Evolutionary conservation across 75 land plant genomes (phyloP).

Genomic region (Selaginella moellendorffii): DNA sequence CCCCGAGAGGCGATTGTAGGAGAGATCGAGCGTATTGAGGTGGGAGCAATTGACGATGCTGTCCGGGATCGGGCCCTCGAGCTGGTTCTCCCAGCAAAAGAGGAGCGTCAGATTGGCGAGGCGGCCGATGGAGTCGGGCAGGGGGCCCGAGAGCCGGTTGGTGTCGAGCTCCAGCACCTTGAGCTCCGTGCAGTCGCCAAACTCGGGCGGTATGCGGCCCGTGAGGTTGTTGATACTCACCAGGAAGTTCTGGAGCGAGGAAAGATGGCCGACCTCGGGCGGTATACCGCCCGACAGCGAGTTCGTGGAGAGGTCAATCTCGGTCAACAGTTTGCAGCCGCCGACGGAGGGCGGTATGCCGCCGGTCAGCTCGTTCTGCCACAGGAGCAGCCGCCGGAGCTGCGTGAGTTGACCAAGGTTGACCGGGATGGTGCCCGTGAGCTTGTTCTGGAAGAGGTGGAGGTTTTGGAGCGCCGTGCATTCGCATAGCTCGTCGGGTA

Average conservation of each 20-base stretch:
- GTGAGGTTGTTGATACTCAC: neutral
- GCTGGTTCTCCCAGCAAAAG: neutral
- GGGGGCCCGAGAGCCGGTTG: constrained; percentile 24
- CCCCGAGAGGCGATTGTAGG: neutral
- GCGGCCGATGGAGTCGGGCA: neutral
- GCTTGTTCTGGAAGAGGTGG: constrained; percentile 60
- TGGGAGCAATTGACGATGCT: neutral
- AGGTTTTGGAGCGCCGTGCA: constrained; percentile 41
- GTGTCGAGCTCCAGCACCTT: constrained; percentile 61
- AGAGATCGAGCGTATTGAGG: neutral
- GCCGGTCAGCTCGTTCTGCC: neutral
- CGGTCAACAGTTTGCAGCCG: neutral
- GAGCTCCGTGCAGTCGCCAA: constrained; percentile 49
- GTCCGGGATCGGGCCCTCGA: neutral
- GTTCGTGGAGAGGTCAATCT: neutral
- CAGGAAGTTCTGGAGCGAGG: neutral
- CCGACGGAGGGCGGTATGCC: neutral
- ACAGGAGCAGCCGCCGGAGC: neutral
- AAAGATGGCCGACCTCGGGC: neutral
- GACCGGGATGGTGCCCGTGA: constrained; percentile 51
- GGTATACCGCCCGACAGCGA: neutral
- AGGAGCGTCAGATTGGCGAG: neutral
- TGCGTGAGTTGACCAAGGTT: constrained; percentile 25
- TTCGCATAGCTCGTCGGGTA: constrained; percentile 42
- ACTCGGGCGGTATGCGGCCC: constrained; percentile 10